Base-by-base conservation (phyloP, 768 basidiomycete species). In the Gautieria morchelliformis region DNA sequence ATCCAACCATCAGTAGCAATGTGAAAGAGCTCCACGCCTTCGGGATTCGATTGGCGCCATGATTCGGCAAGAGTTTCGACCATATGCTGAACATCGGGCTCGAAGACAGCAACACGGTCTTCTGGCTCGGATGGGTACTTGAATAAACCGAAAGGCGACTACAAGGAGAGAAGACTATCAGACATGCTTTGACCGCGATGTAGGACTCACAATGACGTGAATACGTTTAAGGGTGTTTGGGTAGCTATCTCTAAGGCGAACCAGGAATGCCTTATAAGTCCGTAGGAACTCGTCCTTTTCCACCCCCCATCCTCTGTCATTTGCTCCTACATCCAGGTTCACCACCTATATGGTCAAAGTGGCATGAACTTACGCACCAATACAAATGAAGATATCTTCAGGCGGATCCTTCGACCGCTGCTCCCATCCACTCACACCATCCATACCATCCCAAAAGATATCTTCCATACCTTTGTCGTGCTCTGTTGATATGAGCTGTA, bases 81-180 rank as follows among this genome's bases (percentile, higher is more conserved):
- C 53, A 55, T 55, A 35, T 55, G 20, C 24, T 45, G 39, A 19
- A 55, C 41, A 14, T 42, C 53, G 20, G 53, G 53, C 20, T 55
- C 53, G 32, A n/a, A 44, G 7, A 55, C 27, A 42, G 30, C 15
- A 17, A 27, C n/a, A 4, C 41, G 41, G 22, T 15, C 17, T n/a
- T 24, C 9, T 3, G 42, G 53, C 15, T 55, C 44, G 19, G 53
- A 39, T 3, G 53, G 27, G 35, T 55, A 22, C 20, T 44, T 20
- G 32, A 57, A 57, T 33, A 22, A 1, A n/a, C 56, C 45, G 33
- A 57, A 57, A 7, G 56, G 46, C 17, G 56, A 57, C 56, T 57
- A 41, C 32, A 33, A 57, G n/a, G 15, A 49, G 27, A 45, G 14
- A 8, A 50, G 41, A 4, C 20, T 8, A 20, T n/a, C 32, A n/a